phyloP scores from a whole-genome alignment of 495 filamentous ascomycete genomes.

The Aspergillus haitiensis region DNA sequence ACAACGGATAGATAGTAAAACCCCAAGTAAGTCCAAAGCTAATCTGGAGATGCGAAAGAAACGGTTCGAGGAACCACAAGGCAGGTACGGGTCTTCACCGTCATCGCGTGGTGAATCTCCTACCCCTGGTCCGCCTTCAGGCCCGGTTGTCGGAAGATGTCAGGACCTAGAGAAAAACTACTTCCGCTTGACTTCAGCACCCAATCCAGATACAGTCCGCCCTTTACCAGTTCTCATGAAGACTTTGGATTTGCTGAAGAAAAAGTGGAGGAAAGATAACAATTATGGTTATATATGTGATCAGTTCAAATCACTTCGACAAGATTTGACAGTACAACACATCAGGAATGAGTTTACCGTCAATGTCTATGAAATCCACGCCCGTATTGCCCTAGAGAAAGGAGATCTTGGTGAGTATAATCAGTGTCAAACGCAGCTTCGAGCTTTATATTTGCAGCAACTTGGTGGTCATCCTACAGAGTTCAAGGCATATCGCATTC shows the following conservation, averaged over 20 bases:
- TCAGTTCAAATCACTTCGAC: constrained; percentile 97
- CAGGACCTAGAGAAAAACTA: constrained; percentile 89
- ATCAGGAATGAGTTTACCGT: constrained; percentile 96
- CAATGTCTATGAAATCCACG: constrained; percentile 95
- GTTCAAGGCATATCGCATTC: constrained; percentile 99
- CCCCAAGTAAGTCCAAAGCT: constrained; percentile 83
- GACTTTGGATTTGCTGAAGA: constrained; percentile 84
- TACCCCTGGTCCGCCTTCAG: constrained; percentile 55
- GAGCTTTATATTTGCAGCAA: constrained; percentile 80
- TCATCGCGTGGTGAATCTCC: constrained; percentile 60
- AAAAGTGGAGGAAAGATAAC: constrained; percentile 89
- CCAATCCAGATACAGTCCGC: constrained; percentile 82
- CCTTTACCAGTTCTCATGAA: constrained; percentile 78
- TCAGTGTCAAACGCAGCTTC: constrained; percentile 98
- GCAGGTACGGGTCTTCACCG: constrained; percentile 36
- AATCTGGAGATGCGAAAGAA: constrained; percentile 84
- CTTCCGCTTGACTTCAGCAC: constrained; percentile 86
- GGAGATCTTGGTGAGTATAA: constrained; percentile 99
- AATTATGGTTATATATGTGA: constrained; percentile 98
- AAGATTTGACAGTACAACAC: constrained; percentile 97
- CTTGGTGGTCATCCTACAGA: constrained; percentile 89
- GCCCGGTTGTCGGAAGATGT: constrained; percentile 84
- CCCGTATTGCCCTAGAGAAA: constrained; percentile 96
- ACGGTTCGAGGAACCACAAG: constrained; percentile 74
- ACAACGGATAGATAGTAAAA: constrained; percentile 48